phyloP scores from a whole-genome alignment of 768 basidiomycete species.

The Cytidiella melzeri region DNA sequence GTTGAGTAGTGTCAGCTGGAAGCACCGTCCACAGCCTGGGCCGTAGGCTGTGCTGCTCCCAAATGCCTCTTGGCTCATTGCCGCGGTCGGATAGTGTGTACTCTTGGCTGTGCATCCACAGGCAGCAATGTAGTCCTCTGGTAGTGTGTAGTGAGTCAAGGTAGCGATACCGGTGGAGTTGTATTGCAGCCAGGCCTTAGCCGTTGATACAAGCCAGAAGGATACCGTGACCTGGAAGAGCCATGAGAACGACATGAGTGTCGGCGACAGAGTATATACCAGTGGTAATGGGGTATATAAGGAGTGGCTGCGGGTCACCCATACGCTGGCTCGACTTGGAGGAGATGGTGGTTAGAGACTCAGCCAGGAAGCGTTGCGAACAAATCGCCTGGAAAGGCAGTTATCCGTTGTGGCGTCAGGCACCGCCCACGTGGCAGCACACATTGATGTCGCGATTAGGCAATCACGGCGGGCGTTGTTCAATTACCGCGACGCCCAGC shows the following conservation, averaged over 20 bases:
- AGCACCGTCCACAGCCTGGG: slow-evolving; percentile 73
- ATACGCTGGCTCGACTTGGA: background rate
- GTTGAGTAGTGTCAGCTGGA: slow-evolving; percentile 68
- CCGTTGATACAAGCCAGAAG: slow-evolving; percentile 1
- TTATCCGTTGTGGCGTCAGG: slow-evolving; percentile 7
- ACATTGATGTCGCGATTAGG: slow-evolving; percentile 4
- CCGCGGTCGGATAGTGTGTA: slow-evolving; percentile 68
- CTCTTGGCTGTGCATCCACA: slow-evolving; percentile 65
- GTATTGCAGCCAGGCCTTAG: slow-evolving; percentile 58
- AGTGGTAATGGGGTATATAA: background rate
- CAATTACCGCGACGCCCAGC: slow-evolving; percentile 3
- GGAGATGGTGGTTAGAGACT: background rate
- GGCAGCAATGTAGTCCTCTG: slow-evolving; percentile 51
- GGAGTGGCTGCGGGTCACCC: background rate
- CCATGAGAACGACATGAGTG: slow-evolving; percentile 15
- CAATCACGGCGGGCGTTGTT: slow-evolving; percentile 1
- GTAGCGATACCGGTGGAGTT: slow-evolving; percentile 59
- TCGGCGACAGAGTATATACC: too few relatives aligned
- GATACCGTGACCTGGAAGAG: slow-evolving; percentile 18
- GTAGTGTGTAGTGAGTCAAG: slow-evolving; percentile 68
- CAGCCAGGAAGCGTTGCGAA: background rate
- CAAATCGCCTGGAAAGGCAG: background rate
- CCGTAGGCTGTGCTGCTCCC: slow-evolving; percentile 70
- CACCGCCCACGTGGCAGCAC: background rate
- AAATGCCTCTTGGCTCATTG: slow-evolving; percentile 73